These are phyloP conservation scores for Endocalyx cinctus DNA, from an alignment of 2,329 filamentous ascomycete species.

Conservation along the genomic window DNA sequence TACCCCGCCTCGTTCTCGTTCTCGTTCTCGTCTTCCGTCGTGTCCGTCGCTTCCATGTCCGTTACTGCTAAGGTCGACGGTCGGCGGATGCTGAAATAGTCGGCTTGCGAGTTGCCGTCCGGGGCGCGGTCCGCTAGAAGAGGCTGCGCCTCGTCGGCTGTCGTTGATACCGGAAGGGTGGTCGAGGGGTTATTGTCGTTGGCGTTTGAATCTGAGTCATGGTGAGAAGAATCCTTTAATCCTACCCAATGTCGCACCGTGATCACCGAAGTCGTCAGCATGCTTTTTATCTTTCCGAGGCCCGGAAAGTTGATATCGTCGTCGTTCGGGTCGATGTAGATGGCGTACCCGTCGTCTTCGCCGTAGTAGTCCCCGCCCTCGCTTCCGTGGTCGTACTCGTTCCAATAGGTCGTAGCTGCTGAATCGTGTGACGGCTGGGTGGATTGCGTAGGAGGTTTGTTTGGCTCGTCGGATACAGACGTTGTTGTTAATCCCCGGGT, in stretches of 20 bases:
- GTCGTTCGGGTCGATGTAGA: slow-evolving; percentile 72
- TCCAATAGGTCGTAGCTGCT: slow-evolving; percentile 60
- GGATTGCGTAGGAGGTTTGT: not conserved
- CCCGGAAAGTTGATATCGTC: slow-evolving; percentile 57
- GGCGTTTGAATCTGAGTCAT: too few relatives aligned
- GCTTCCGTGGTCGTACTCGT: slow-evolving; percentile 80
- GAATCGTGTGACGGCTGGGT: not conserved
- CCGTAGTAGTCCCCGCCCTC: slow-evolving; percentile 49
- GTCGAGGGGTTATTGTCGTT: slow-evolving; percentile 3
- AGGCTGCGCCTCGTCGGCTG: slow-evolving; percentile 10
- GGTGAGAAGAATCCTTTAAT: not conserved
- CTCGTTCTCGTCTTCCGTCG: slow-evolving; percentile 35
- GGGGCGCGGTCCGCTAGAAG: slow-evolving; percentile 20
- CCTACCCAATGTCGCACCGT: slow-evolving; percentile 49
- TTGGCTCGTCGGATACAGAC: slow-evolving; percentile 9
- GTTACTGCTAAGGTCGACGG: slow-evolving; percentile 3
- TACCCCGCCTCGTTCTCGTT: slow-evolving; percentile 25
- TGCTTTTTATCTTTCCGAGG: slow-evolving; percentile 52
- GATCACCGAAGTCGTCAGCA: slow-evolving; percentile 45
- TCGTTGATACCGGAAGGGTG: slow-evolving; percentile 6
- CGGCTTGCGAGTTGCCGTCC: slow-evolving; percentile 8
- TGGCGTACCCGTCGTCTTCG: slow-evolving; percentile 61
- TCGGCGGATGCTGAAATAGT: slow-evolving; percentile 24
- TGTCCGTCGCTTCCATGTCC: slow-evolving; percentile 15
- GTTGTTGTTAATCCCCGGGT: slow-evolving; percentile 16